Percentiles rank a stretch among this genome's conserved stretches.
These are phyloP conservation scores for Populus ilicifolia DNA, from an alignment of 345 rosid genomes.

Conservation along the genomic window DNA sequence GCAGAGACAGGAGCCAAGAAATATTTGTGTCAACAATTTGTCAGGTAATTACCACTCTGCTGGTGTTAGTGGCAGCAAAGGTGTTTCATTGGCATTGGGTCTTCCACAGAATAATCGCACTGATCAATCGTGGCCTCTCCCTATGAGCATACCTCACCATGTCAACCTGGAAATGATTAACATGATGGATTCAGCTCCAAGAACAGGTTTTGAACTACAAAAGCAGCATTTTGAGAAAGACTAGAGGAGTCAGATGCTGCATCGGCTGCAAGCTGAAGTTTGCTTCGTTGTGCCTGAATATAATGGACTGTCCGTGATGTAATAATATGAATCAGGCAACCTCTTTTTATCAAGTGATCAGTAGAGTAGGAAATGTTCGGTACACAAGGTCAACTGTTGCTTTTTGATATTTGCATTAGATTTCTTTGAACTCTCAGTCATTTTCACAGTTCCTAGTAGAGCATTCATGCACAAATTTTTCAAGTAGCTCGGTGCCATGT, in stretches of 20 bases:
- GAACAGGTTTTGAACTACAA: neutral
- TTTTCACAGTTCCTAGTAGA: neutral
- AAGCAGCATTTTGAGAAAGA: conserved; percentile 3
- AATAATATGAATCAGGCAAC: neutral
- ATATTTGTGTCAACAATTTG: conserved; percentile 1
- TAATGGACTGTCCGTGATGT: neutral
- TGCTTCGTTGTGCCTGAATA: neutral
- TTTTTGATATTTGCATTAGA: neutral
- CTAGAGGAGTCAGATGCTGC: no score
- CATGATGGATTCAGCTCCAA: conserved; percentile 1
- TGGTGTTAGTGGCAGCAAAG: conserved; percentile 6
- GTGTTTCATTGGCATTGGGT: conserved; percentile 22
- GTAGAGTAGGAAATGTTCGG: neutral
- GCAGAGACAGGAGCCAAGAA: conserved; percentile 2
- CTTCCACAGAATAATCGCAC: conserved; percentile 23
- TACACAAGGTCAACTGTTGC: neutral
- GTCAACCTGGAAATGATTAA: conserved; percentile 7
- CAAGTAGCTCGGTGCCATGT: neutral
- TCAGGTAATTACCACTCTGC: neutral
- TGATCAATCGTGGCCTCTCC: conserved; percentile 9
- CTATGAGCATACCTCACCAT: conserved; percentile 1
- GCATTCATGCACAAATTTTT: neutral
- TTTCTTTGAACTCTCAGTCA: neutral
- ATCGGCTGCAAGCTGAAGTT: neutral
- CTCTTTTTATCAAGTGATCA: neutral